These are phyloP conservation scores for Starmera dryadoides DNA, from an alignment of 805 yeast species.

Conservation along the genomic window DNA sequence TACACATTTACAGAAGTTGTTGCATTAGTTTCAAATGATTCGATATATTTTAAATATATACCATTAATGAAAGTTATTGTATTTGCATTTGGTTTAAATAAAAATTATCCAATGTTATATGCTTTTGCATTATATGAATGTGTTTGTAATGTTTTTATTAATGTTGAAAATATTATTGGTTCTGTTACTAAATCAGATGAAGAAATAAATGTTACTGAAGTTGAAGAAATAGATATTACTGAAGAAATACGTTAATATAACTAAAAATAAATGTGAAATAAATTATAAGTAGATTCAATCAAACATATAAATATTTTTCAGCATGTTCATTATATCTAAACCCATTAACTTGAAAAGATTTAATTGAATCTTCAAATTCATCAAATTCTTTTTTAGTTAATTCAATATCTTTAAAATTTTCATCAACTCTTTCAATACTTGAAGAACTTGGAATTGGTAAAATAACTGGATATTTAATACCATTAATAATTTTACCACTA, in stretches of 20 bases:
- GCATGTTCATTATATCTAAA: conserved; percentile 38
- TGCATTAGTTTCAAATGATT: neutral
- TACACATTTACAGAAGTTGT: neutral
- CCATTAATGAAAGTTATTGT: neutral
- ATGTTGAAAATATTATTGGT: too few relatives aligned
- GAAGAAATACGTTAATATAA: too few relatives aligned
- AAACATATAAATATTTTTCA: conserved; percentile 5
- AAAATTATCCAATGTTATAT: neutral
- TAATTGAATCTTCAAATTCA: conserved; percentile 40
- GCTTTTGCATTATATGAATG: neutral
- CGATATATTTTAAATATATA: too few relatives aligned
- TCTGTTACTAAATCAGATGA: too few relatives aligned
- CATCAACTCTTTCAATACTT: conserved; percentile 47
- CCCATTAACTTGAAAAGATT: conserved; percentile 43
- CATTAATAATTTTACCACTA: conserved; percentile 18
- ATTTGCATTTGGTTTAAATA: neutral
- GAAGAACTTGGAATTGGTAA: conserved; percentile 82
- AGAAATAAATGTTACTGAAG: too few relatives aligned
- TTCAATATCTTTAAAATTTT: conserved; percentile 42
- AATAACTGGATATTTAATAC: conserved; percentile 39
- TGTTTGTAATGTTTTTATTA: neutral
- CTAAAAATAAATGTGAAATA: too few relatives aligned
- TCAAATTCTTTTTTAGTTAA: conserved; percentile 52
- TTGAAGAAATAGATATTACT: too few relatives aligned
- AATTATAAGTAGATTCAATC: too few relatives aligned